Conservation (phyloP, 116 monocot genomes). For the Cymodocea nodosa region DNA sequence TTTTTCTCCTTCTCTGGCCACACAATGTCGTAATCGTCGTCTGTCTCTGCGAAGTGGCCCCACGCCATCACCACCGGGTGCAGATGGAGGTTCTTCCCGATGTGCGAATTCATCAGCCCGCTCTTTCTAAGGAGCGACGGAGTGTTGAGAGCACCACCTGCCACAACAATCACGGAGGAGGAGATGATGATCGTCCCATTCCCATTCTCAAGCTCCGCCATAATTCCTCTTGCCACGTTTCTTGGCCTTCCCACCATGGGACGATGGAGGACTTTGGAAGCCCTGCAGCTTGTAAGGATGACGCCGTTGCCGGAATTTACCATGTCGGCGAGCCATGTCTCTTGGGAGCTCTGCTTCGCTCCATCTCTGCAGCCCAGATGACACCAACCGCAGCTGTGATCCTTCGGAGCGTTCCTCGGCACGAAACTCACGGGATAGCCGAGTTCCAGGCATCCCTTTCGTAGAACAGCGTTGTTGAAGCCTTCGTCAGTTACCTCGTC, state of each 20-base stretch:
- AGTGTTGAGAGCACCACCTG: conserved; percentile 38
- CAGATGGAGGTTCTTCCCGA: conserved; percentile 42
- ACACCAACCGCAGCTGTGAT: conserved; percentile 77
- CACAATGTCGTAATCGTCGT: no score
- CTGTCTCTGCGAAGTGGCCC: conserved; percentile 39
- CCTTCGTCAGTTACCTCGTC: conserved; percentile 27
- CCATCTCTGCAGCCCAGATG: conserved; percentile 49
- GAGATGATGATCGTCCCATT: conserved; percentile 1
- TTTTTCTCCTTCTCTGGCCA: conserved; percentile 16
- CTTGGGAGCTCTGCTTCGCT: conserved; percentile 35
- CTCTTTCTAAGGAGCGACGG: conserved; percentile 27
- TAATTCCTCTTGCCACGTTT: conserved; percentile 22
- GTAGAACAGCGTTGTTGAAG: conserved; percentile 28
- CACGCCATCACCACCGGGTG: conserved; percentile 47
- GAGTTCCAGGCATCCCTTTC: conserved; percentile 37
- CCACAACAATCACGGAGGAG: conserved; percentile 20
- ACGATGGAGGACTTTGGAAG: conserved; percentile 11
- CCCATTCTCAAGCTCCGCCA: conserved; percentile 6
- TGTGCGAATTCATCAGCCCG: conserved; percentile 36
- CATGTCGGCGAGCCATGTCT: conserved; percentile 55
- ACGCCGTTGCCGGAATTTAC: conserved; percentile 36
- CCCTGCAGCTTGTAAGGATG: conserved; percentile 39
- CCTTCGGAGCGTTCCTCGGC: conserved; percentile 39
- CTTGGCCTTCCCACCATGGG: neutral
- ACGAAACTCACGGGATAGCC: conserved; percentile 24